These are phyloP conservation scores for Dysphania ambrosioides DNA, from an alignment of 148 eudicot species.

Conservation along the genomic window DNA sequence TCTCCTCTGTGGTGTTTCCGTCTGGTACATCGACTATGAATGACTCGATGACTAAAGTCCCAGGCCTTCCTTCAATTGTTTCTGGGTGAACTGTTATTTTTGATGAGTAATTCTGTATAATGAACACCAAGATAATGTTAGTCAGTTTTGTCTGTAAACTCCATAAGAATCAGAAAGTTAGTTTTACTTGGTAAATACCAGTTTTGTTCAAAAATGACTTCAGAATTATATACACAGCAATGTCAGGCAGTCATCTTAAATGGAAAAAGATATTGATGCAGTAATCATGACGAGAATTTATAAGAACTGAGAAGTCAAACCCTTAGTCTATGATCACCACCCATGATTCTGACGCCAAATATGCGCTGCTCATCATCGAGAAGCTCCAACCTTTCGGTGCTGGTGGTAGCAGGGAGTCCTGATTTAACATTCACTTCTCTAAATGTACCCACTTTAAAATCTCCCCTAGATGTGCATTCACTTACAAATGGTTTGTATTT, in stretches of 20 bases:
- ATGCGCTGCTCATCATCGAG: constrained; percentile 53
- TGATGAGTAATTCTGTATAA: constrained; percentile 77
- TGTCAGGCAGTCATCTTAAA: no score
- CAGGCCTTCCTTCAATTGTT: constrained; percentile 57
- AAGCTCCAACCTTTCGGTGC: constrained; percentile 55
- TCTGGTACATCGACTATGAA: constrained; percentile 75
- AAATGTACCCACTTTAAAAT: constrained; percentile 51
- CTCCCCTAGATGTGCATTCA: constrained; percentile 46
- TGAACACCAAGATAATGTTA: background rate
- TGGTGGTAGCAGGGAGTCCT: constrained; percentile 64
- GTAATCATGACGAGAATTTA: no score
- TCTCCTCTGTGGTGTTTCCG: constrained; percentile 71
- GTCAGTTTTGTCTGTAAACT: background rate
- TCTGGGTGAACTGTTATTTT: constrained; percentile 65
- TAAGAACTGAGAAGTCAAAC: constrained; percentile 21
- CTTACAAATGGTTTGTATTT: constrained; percentile 68
- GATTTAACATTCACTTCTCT: constrained; percentile 63
- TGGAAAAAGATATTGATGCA: no score
- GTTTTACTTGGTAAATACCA: background rate
- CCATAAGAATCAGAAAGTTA: background rate
- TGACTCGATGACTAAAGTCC: constrained; percentile 67
- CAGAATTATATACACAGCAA: no score
- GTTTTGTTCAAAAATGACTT: background rate
- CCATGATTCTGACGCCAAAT: constrained; percentile 51
- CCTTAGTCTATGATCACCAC: constrained; percentile 65